A percentile compares a stretch with the other conserved stretches of the same genome.
phyloP scores from a whole-genome alignment of 345 rosid species.

The Capsella bursapastoris region DNA sequence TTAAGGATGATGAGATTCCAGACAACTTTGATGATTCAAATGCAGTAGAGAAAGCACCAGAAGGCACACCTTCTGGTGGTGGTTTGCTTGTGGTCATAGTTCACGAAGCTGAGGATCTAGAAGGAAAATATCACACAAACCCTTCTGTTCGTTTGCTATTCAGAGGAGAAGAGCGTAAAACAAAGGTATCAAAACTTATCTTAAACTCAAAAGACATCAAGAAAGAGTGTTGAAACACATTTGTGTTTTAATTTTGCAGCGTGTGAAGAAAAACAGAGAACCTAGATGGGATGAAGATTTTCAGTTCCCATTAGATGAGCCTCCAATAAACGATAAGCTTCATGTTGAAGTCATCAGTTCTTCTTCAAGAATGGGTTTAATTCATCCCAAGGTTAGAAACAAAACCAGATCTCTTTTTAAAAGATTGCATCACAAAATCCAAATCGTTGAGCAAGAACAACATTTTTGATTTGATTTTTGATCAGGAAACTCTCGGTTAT shows the following conservation, averaged over 20 bases:
- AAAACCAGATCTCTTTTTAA: too few species aligned
- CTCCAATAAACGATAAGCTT: constrained; percentile 74
- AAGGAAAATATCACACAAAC: constrained; percentile 93
- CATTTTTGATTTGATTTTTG: constrained; percentile 16
- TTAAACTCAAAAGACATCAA: constrained; percentile 1
- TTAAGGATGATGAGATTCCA: constrained; percentile 57
- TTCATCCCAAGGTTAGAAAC: constrained; percentile 83
- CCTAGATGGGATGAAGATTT: constrained; percentile 97
- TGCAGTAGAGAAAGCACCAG: constrained; percentile 81
- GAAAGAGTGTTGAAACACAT: background rate
- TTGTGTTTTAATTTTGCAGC: constrained; percentile 47
- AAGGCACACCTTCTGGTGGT: constrained; percentile 83
- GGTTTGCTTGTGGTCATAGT: constrained; percentile 83
- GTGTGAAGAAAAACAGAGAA: constrained; percentile 79
- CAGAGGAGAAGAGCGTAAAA: constrained; percentile 84
- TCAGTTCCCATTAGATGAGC: constrained; percentile 78
- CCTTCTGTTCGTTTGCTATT: constrained; percentile 78
- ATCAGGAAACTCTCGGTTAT: constrained; percentile 78
- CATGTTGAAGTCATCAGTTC: constrained; percentile 83
- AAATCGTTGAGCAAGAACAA: background rate
- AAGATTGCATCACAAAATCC: background rate
- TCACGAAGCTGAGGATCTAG: constrained; percentile 93
- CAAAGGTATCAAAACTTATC: constrained; percentile 58
- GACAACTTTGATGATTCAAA: constrained; percentile 52
- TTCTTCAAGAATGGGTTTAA: constrained; percentile 75